Base-by-base conservation (phyloP, 2,329 filamentous ascomycete species). In the Penicillium sp. region DNA sequence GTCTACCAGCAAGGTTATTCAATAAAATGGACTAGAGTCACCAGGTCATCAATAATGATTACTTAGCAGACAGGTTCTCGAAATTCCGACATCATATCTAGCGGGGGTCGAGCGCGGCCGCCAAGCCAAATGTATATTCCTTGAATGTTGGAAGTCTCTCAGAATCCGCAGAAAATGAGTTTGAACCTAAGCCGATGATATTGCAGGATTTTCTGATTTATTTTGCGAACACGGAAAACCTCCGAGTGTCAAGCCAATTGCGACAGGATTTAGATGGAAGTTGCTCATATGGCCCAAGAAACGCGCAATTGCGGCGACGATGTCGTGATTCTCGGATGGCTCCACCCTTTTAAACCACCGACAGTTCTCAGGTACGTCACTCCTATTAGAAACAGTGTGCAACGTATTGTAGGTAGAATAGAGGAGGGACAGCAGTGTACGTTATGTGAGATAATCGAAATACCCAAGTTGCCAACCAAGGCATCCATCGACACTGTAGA, bases 231-330 rank as follows among this genome's bases (percentile, higher is more conserved):
- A 31, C 46, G 32, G 32, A 29, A 14, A 34, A 26, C 22, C 18
- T 16, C 46, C 32, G 46, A 24, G 11, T 20, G 1, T n/a, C 29
- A 13, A 26, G 13, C 39, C 18, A 55, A 39, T 18, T 14, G 8
- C 6, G 22, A 16, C 1, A 14, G 18, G 5, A 29, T 29, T 18
- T 32, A 40, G 24, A 31, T n/a, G 14, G 14, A 34, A 26, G 20
- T 46, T 55, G 48, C 48, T 52, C 43, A 55, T 45, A 35, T 34
- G 8, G 39, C 8, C 34, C 26, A 3, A 16, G 26, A 40, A 57
- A 57, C 20, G 45, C 55, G 55, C 55, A 49, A 57, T 57, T 46
- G 51, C 29, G 35, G 45, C 51, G n/a, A 20, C 46, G 51, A 55
- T 57, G 51, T 57, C 55, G 55, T 57, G 55, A 57, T 51, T 24